phyloP scores from a whole-genome alignment of 2,329 filamentous ascomycete species.

The Escovopsis sp. region DNA sequence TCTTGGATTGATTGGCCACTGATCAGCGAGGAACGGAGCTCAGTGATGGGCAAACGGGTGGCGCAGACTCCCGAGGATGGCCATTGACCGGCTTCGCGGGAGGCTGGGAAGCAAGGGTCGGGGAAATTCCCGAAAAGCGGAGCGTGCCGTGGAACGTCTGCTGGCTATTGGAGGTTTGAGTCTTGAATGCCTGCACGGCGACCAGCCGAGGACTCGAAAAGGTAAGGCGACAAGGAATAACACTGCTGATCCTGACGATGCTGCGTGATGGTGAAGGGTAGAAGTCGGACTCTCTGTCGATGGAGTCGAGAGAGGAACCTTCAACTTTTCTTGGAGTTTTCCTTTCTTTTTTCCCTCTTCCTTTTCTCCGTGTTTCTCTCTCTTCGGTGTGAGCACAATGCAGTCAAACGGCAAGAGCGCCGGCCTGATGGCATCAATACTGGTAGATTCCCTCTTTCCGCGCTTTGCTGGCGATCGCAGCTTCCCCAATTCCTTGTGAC shows the following conservation, averaged over 20 bases:
- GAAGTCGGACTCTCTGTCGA: no score
- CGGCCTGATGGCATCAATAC: not conserved
- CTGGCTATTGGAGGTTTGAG: not conserved
- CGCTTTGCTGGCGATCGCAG: slow-evolving; percentile 1
- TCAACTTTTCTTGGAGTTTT: not conserved
- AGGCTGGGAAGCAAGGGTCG: slow-evolving; percentile 5
- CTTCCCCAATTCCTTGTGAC: no score
- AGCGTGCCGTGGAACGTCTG: not conserved
- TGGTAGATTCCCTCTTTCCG: not conserved
- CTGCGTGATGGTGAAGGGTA: no score
- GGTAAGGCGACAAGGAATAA: no score
- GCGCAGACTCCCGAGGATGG: slow-evolving; percentile 4
- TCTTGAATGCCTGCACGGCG: no score
- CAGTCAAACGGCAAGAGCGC: no score
- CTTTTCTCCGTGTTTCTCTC: no score
- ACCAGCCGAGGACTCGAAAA: no score
- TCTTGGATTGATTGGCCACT: no score
- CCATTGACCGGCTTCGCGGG: slow-evolving; percentile 5
- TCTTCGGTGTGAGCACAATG: no score
- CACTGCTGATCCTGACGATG: no score
- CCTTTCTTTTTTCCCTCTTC: not conserved
- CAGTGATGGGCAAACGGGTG: slow-evolving; percentile 5
- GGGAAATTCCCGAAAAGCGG: not conserved
- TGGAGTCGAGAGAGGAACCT: no score
- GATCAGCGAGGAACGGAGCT: not conserved